Evolutionary conservation across 164 flowering plant genomes (phyloP).

Genomic region (Hamamelis virginiana): DNA sequence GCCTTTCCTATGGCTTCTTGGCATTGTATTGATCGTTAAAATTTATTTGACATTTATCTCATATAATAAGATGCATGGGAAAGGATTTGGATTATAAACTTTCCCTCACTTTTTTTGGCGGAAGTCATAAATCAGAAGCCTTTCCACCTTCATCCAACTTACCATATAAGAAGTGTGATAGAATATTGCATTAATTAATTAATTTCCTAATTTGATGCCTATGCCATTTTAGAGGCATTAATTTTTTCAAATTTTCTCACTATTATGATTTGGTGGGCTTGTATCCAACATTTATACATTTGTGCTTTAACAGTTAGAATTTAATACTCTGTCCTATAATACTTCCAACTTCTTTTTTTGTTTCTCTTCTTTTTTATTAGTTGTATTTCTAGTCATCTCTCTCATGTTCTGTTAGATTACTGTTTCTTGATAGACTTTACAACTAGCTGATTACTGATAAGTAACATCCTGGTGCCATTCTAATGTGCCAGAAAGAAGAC

Average conservation of each 20-base stretch:
- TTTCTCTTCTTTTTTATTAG: background rate
- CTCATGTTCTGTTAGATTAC: no score
- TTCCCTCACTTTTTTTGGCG: no score
- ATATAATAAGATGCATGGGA: no score
- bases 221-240: background rate
- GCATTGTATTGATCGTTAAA: no score
- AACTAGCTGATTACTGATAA: background rate
- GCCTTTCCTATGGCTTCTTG: no score
- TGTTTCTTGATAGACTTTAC: background rate
- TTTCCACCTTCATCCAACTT: background rate
- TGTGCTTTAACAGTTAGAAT: background rate
- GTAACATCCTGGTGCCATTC: constrained; percentile 6
- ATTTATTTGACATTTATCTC: no score
- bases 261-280: background rate
- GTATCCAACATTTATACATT: background rate
- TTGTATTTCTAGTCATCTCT: no score
- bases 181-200: no score
- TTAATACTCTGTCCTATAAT: no score
- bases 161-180: background rate
- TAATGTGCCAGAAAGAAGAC: constrained; percentile 75
- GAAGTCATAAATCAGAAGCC: no score
- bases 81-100: no score
- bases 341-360: background rate
- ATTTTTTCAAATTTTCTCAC: background rate
- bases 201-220: background rate